Percentiles rank a stretch among this genome's conserved stretches.
Evolutionary conservation across 177 flowering plant species (phyloP).

Genomic region (Vitis hybrid): DNA sequence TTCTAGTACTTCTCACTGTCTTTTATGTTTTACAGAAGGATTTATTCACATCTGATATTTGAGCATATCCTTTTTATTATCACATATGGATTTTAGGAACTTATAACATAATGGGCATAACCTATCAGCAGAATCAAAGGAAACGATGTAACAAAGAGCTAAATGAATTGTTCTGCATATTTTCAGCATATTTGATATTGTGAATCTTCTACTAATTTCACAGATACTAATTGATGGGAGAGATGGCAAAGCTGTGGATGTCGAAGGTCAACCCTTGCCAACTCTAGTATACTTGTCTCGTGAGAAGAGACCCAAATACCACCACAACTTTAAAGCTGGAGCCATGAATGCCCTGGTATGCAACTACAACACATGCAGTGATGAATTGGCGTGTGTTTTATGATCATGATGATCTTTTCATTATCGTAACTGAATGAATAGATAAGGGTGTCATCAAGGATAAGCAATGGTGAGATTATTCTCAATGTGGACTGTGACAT

Average conservation of each 20-base stretch:
- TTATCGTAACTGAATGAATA: conserved; percentile 22
- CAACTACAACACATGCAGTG: background rate
- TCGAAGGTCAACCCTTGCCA: conserved; percentile 43
- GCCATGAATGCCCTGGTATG: conserved; percentile 62
- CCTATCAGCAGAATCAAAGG: too few relatives aligned
- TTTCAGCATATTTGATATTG: too few relatives aligned
- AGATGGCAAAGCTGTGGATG: conserved; percentile 31
- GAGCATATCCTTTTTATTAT: too few relatives aligned
- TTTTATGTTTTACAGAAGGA: too few relatives aligned
- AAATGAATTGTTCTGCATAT: too few relatives aligned
- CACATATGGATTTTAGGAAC: too few relatives aligned
- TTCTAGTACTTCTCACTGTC: conserved; percentile 17
- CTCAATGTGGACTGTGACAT: conserved; percentile 49
- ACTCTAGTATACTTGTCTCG: conserved; percentile 59
- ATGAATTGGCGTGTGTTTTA: conserved; percentile 1
- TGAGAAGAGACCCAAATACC: conserved; percentile 48
- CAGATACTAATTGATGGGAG: conserved; percentile 53
- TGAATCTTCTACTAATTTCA: background rate
- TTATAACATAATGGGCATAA: too few relatives aligned
- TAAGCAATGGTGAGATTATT: conserved; percentile 36
- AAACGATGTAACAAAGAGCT: too few relatives aligned
- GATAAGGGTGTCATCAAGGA: conserved; percentile 9
- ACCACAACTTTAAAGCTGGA: conserved; percentile 70
- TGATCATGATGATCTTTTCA: conserved; percentile 24
- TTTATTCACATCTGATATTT: too few relatives aligned